phyloP scores from a whole-genome alignment of 2,329 filamentous ascomycete genomes.

The Zymoseptoria tritici region DNA sequence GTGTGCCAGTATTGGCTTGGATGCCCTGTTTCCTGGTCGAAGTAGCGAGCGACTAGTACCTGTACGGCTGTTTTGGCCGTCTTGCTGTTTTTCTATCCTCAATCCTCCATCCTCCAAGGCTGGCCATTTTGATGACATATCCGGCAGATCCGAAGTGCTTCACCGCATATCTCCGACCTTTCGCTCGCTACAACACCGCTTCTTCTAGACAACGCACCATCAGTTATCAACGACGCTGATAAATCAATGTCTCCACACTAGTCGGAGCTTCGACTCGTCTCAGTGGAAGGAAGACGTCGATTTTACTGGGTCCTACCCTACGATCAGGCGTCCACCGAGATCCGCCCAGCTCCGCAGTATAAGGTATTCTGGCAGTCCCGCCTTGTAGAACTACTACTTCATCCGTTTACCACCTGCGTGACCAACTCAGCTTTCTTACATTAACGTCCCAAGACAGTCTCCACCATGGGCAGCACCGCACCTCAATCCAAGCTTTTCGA shows the following conservation, averaged over 20 bases:
- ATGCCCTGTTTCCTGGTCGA: too few relatives aligned
- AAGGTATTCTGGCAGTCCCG: too few relatives aligned
- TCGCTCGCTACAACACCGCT: neutral
- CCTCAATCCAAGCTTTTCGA: conserved; percentile 27
- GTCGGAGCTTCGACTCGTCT: neutral
- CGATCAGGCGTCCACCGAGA: too few relatives aligned
- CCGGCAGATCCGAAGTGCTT: neutral
- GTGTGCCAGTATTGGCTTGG: too few relatives aligned
- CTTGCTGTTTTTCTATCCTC: too few relatives aligned
- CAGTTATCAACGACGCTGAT: conserved; percentile 2
- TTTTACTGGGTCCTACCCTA: too few relatives aligned
- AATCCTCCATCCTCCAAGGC: neutral
- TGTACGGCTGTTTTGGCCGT: too few relatives aligned
- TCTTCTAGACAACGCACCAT: neutral
- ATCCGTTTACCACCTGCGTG: neutral
- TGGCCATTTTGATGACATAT: neutral
- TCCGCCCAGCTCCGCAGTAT: too few relatives aligned
- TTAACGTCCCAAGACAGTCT: neutral
- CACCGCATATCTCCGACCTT: neutral
- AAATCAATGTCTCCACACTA: conserved; percentile 2
- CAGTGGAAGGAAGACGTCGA: too few relatives aligned
- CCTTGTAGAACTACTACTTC: neutral
- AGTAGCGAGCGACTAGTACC: too few relatives aligned
- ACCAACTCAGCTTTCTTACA: neutral
- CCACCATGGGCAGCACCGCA: conserved; percentile 9